Evolutionary conservation across 2,329 filamentous ascomycete species (phyloP), one percentile per base, ranked within the genome.

Genomic region (Penicillium griseofulvum): DNA sequence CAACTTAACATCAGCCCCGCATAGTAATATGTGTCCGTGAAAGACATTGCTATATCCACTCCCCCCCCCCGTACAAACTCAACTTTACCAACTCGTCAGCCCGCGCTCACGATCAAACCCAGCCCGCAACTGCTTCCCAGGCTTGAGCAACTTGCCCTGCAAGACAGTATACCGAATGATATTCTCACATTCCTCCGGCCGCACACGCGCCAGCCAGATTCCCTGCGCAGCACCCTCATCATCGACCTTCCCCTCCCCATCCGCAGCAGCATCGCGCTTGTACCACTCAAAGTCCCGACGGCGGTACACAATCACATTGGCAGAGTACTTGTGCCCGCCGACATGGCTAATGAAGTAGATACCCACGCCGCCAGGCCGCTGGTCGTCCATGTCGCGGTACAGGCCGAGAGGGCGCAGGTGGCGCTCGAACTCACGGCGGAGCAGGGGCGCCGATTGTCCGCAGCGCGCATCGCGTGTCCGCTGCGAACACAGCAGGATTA

Each of bases 331-430:
- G 79, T 99, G 94, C 0, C 94, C 94, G 28, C 94, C 94, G 3
- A 97, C 91, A 69, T 99, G 94, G 63, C 87, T 93, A 69, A 97
- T 95, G 71, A 97, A 97, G 76, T 96, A 96, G 61, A 99, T 90
- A 0, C 91, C 93, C 6, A 97, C 93, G 12, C 94, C 94, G 11
- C 93, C 93, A 0, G 92, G 91, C 55, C 94, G 79, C 72, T 91
- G 87, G 71, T 99, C 94, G 69, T 95, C 86, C 44, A 94, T 76
- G 70, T 97, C 93, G 29, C 94, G 86, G 72, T 88, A 92, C 19
- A 99, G 77, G 0, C 91, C 92, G 12, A 96, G 79, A 1, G 90
- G 89, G 0, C 91, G 87, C 34, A 97, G 81, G 71, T 97, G 91
- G 1, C 93, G 84, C 78, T 96, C 91, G 52, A 99, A 84, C 75